These are phyloP conservation scores for Termitomyces sp. DNA, from an alignment of 768 basidiomycete genomes.

Conservation along the genomic window DNA sequence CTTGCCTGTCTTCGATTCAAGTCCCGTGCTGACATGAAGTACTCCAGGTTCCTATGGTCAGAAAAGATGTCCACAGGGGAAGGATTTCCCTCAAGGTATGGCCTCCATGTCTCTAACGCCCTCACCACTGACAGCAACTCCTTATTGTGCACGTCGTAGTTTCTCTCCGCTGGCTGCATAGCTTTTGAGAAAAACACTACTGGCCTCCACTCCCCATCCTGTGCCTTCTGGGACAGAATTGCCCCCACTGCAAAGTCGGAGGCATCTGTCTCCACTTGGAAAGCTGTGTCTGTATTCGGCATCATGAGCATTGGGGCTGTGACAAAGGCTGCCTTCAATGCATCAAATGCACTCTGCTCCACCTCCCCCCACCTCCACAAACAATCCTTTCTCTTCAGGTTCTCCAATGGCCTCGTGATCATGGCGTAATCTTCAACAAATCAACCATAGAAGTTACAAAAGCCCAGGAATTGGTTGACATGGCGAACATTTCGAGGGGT, in stretches of 20 bases:
- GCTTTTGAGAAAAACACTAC: slow-evolving; percentile 23
- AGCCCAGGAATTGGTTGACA: not conserved
- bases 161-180: slow-evolving; percentile 27
- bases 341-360: slow-evolving; percentile 22
- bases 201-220: slow-evolving; percentile 19
- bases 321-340: slow-evolving; percentile 22
- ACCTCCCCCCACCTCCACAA: slow-evolving; percentile 1
- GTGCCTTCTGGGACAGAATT: slow-evolving; percentile 17
- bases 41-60: slow-evolving; percentile 19
- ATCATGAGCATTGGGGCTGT: slow-evolving; percentile 22
- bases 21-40: not conserved
- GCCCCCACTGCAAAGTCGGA: slow-evolving; percentile 12
- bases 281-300: not conserved
- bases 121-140: slow-evolving; percentile 41
- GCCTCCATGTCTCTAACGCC: slow-evolving; percentile 20
- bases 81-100: not conserved
- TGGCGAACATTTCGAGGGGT: too few relatives aligned
- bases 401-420: not conserved
- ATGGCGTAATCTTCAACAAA: not conserved
- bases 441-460: not conserved
- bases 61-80: slow-evolving; percentile 4
- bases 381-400: not conserved
- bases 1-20: slow-evolving; percentile 30
- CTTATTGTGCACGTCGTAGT: slow-evolving; percentile 39
- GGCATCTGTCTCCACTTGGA: slow-evolving; percentile 7